Percentiles rank a stretch among this genome's conserved stretches.
phyloP scores from a whole-genome alignment of 768 basidiomycete genomes.

The Suillus tomentosus region DNA sequence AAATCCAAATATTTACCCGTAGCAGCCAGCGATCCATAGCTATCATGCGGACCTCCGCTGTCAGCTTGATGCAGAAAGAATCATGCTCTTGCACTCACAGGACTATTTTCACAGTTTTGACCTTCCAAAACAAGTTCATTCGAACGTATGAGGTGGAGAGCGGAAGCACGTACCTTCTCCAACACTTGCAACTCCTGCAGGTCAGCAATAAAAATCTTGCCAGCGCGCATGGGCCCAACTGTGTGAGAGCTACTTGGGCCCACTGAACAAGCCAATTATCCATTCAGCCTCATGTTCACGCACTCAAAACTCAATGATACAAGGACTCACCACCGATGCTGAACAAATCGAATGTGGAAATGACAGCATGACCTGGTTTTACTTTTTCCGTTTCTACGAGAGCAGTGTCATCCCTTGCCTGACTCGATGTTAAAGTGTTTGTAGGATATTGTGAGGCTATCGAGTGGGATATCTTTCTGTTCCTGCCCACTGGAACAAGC shows the following conservation, averaged over 20 bases:
- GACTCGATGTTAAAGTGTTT: constrained; percentile 7
- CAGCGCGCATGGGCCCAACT: constrained; percentile 88
- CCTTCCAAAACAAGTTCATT: constrained; percentile 41
- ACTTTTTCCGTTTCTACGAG: constrained; percentile 19
- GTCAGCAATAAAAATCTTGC: constrained; percentile 83
- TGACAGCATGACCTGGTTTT: constrained; percentile 81
- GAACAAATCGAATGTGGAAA: constrained; percentile 92
- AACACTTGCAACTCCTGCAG: constrained; percentile 67
- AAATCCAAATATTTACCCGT: constrained; percentile 56
- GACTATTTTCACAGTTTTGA: constrained; percentile 80
- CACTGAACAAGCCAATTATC: constrained; percentile 41
- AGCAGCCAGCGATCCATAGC: constrained; percentile 91
- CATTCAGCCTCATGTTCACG: neutral
- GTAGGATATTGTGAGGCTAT: constrained; percentile 10
- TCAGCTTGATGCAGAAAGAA: constrained; percentile 15
- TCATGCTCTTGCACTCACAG: constrained; percentile 48
- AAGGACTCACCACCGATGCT: constrained; percentile 74
- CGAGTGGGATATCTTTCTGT: constrained; percentile 23
- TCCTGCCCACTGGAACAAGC: constrained; percentile 3
- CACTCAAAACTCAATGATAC: neutral
- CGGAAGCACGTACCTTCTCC: constrained; percentile 51
- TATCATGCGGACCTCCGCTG: constrained; percentile 28
- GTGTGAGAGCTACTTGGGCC: constrained; percentile 68
- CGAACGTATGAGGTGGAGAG: constrained; percentile 2
- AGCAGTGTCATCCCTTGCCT: constrained; percentile 10